These are phyloP conservation scores for Styphnolobium japonicum DNA, from an alignment of 306 rosid genomes.

Conservation along the genomic window DNA sequence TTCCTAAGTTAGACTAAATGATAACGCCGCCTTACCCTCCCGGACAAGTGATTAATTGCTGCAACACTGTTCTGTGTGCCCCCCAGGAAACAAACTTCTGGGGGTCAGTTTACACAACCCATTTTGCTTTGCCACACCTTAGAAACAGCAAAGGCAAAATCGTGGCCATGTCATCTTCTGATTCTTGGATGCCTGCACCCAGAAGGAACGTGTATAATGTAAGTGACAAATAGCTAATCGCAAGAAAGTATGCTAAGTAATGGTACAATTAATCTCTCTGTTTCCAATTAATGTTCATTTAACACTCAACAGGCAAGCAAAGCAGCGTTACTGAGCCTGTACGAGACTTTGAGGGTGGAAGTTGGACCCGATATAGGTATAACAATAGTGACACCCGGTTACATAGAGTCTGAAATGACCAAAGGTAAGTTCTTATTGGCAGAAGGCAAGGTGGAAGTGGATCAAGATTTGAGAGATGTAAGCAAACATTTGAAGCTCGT, in stretches of 20 bases:
- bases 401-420: slow-evolving; percentile 59
- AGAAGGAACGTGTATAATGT: slow-evolving; percentile 57
- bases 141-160: slow-evolving; percentile 58
- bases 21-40: too few relatives aligned
- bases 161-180: slow-evolving; percentile 54
- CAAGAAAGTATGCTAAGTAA: too few relatives aligned
- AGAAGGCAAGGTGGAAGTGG: slow-evolving; percentile 37
- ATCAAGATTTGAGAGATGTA: slow-evolving; percentile 64
- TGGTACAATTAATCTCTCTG: too few relatives aligned
- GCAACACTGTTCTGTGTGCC: background rate
- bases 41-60: slow-evolving; percentile 5
- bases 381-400: slow-evolving; percentile 65
- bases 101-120: slow-evolving; percentile 61
- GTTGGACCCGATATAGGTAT: slow-evolving; percentile 47
- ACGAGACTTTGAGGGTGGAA: slow-evolving; percentile 61
- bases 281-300: background rate
- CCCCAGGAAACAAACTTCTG: slow-evolving; percentile 76
- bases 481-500: slow-evolving; percentile 12
- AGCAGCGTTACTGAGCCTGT: slow-evolving; percentile 52
- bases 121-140: slow-evolving; percentile 42
- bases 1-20: too few relatives aligned
- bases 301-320: slow-evolving; percentile 53
- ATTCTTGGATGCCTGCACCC: slow-evolving; percentile 63
- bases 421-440: slow-evolving; percentile 43
- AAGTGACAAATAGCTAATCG: background rate